Percentiles rank a stretch among this genome's conserved stretches.
These are phyloP conservation scores for Pichia heedii DNA, from an alignment of 805 yeast species.

Conservation along the genomic window DNA sequence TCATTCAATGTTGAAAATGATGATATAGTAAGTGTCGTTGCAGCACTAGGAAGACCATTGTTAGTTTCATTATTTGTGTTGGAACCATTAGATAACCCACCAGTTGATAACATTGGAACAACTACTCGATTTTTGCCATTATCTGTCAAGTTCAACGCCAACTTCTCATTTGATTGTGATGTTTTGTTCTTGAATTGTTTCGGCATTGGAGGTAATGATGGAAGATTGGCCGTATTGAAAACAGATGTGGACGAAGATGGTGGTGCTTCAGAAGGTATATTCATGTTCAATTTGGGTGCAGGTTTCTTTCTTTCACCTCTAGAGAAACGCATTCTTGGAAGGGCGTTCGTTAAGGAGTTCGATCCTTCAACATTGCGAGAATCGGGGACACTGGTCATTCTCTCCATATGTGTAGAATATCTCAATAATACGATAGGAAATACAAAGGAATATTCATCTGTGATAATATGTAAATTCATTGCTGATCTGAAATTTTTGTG, in stretches of 20 bases:
- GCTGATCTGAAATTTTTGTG: too few species aligned
- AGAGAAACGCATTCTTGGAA: constrained; percentile 5
- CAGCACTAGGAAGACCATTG: constrained; percentile 9
- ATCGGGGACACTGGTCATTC: too few species aligned
- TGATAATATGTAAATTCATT: too few species aligned
- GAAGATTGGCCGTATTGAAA: background rate
- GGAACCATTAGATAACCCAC: background rate
- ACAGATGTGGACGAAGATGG: background rate
- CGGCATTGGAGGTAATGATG: constrained; percentile 5
- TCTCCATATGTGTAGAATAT: too few species aligned
- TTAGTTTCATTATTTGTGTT: too few species aligned
- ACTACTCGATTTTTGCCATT: background rate
- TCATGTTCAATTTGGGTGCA: constrained; percentile 9
- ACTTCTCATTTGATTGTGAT: background rate
- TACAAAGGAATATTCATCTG: too few species aligned
- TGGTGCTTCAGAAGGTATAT: constrained; percentile 2
- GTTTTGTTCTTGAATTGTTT: background rate
- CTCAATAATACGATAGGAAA: too few species aligned
- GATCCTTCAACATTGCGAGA: background rate
- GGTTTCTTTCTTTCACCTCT: constrained; percentile 7
- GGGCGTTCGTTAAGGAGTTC: background rate
- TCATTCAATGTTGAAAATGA: constrained; percentile 8
- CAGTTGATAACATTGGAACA: background rate
- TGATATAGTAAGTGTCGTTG: constrained; percentile 7
- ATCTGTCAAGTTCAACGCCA: background rate